Evolutionary conservation across 2,329 filamentous ascomycete species (phyloP).

Genomic region (Pleomassaria siparia): DNA sequence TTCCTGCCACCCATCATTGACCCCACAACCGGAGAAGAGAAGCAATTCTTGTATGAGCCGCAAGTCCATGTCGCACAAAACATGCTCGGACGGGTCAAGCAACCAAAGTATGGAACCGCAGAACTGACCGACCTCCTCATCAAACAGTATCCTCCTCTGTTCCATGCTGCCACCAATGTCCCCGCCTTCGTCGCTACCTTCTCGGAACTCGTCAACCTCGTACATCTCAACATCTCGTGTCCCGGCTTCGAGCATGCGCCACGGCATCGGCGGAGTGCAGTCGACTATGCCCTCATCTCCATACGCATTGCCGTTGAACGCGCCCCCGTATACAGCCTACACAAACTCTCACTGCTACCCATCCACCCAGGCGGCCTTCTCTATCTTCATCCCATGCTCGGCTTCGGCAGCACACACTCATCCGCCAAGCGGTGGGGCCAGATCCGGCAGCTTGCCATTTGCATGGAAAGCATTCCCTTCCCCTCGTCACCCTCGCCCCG

Average conservation of each 20-base stretch:
- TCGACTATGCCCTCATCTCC: constrained; percentile 88
- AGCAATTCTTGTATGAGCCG: constrained; percentile 79
- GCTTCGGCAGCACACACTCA: constrained; percentile 73
- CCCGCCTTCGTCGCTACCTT: constrained; percentile 79
- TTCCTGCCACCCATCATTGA: constrained; percentile 85
- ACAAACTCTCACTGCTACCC: constrained; percentile 69
- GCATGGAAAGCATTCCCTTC: constrained; percentile 70
- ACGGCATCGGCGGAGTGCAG: constrained; percentile 72
- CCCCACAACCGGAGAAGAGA: constrained; percentile 73
- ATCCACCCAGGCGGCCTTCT: constrained; percentile 76
- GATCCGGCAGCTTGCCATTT: constrained; percentile 72
- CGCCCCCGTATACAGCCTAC: constrained; percentile 64
- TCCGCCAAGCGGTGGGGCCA: constrained; percentile 75
- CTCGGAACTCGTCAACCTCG: constrained; percentile 66
- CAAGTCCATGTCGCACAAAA: constrained; percentile 63
- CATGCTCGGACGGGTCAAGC: constrained; percentile 54
- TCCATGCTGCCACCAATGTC: constrained; percentile 87
- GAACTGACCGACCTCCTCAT: constrained; percentile 80
- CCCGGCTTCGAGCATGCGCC: constrained; percentile 68
- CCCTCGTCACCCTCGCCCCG: constrained; percentile 51
- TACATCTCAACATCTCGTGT: constrained; percentile 75
- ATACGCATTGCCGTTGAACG: constrained; percentile 81
- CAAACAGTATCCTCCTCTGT: constrained; percentile 83
- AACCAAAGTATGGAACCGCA: constrained; percentile 77
- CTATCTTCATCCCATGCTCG: constrained; percentile 73